Evolutionary conservation across 2,329 filamentous ascomycete genomes (phyloP), one percentile per base, ranked within the genome.

Genomic region (Apiospora arundinis): DNA sequence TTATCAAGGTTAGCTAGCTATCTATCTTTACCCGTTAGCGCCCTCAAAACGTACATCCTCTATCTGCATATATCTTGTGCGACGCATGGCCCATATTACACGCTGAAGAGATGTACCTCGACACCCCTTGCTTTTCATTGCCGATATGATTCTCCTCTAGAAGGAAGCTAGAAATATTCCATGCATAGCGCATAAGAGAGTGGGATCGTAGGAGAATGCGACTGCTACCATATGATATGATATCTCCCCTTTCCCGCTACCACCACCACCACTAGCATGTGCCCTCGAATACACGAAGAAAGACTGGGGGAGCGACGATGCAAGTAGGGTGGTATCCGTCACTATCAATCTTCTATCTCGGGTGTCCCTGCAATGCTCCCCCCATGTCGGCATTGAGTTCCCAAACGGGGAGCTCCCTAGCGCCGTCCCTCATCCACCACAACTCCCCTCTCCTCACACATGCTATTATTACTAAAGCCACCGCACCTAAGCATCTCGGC

Each of bases 81-180:
- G 18, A 63, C 56, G n/a, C 18, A 12, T n/a, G 18, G 8, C 28
- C 32, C 40, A 40, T 40, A 18, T 9, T 40, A 63, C 8, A 14
- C 56, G 9, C 32, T 63, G 28, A 14, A 40, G 4, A 63, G 40
- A 40, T 40, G 21, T n/a, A 40, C 8, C 56, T 40, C 18, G 32
- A n/a, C 18, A n/a, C 9, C 52, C 32, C 56, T 32, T 37, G 28
- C 32, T 21, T 23, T 32, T 21, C 32, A n/a, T 40, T 63, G 56
- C 56, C 56, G 32, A 40, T 23, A 21, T 23, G 56, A 40, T 63
- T 63, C 18, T 40, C 56, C 56, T 63, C 56, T 63, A 63, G 56
- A 63, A 63, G 56, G 32, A 40, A 63, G 28, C 56, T 63, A 63
- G 56, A 63, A 63, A 63, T n/a, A 63, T 63, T 63, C 56, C 56